These are phyloP conservation scores for Carex kokanica DNA, from an alignment of 176 grass and related monocot species.

Conservation along the genomic window DNA sequence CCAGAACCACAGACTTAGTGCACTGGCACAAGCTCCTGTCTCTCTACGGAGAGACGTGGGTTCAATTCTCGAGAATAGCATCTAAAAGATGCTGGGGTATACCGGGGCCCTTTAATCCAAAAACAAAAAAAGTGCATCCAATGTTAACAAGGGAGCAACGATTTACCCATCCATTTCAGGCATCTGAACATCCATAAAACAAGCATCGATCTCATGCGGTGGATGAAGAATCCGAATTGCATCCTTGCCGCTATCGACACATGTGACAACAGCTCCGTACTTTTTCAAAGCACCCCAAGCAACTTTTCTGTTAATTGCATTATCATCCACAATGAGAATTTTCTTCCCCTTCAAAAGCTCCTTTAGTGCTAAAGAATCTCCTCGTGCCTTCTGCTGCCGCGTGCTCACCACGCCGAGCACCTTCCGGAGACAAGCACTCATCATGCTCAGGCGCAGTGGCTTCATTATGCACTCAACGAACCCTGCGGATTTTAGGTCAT, in stretches of 20 bases:
- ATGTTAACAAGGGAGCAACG: neutral
- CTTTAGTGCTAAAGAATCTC: slow-evolving; percentile 48
- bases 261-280: slow-evolving; percentile 67
- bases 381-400: slow-evolving; percentile 30
- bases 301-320: slow-evolving; percentile 69
- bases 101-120: no score
- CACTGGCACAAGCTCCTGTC: no score
- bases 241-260: slow-evolving; percentile 58
- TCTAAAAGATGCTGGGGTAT: no score
- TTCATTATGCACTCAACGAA: slow-evolving; percentile 54
- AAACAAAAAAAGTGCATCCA: neutral
- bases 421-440: slow-evolving; percentile 57
- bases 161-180: slow-evolving; percentile 84
- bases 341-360: slow-evolving; percentile 41
- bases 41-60: no score
- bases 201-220: slow-evolving; percentile 68
- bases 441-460: slow-evolving; percentile 60
- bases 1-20: neutral
- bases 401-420: slow-evolving; percentile 41
- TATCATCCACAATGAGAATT: slow-evolving; percentile 82
- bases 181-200: slow-evolving; percentile 94
- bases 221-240: slow-evolving; percentile 57
- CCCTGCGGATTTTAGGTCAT: slow-evolving; percentile 50
- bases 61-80: no score
- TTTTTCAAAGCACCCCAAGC: slow-evolving; percentile 69